Conservation (phyloP, 805 yeast species). For the Yarrowia bubula region DNA sequence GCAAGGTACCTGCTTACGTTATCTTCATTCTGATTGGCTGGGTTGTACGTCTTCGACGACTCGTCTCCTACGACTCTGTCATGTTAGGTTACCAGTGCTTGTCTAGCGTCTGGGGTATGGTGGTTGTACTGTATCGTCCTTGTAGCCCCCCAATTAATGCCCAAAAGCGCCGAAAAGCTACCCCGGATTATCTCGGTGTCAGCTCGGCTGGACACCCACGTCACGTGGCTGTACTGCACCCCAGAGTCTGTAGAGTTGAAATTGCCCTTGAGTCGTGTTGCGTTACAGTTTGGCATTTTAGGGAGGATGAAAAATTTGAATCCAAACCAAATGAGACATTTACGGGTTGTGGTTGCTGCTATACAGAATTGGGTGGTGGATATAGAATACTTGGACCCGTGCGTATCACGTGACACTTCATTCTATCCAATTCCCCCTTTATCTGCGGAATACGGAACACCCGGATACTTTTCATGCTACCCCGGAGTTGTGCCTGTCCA, state of each 20-base stretch:
- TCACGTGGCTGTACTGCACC: conserved; percentile 4
- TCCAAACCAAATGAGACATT: neutral
- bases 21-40: too few species aligned
- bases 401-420: neutral
- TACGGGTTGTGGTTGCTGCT: too few species aligned
- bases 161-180: neutral
- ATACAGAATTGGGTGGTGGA: too few species aligned
- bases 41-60: too few species aligned
- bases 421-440: too few species aligned
- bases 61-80: too few species aligned
- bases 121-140: too few species aligned
- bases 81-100: too few species aligned
- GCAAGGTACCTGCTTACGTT: too few species aligned
- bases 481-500: conserved; percentile 26
- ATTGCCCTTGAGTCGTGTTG: neutral
- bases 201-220: neutral
- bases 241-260: neutral
- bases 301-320: neutral
- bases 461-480: conserved; percentile 1
- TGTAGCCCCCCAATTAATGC: too few species aligned
- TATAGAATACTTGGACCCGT: too few species aligned
- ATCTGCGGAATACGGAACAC: neutral
- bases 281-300: neutral
- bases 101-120: too few species aligned
- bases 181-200: conserved; percentile 4